Conservation (phyloP, 805 yeast genomes). For the Alloascoidea africana region DNA sequence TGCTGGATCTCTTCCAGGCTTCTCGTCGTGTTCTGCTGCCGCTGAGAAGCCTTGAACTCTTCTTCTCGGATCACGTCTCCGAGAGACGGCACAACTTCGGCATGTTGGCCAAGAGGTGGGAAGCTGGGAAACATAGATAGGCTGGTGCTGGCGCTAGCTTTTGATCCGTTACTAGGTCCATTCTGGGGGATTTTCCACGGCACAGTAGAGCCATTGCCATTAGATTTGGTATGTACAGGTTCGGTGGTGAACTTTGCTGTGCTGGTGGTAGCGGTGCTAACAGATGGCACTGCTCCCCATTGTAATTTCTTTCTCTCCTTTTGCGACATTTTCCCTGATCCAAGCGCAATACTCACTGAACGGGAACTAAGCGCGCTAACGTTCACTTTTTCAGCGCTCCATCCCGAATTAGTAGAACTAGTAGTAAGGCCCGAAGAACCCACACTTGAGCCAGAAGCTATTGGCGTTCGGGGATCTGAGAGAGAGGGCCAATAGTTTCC, state of each 20-base stretch:
- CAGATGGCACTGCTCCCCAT: constrained; percentile 8
- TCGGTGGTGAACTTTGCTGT: constrained; percentile 3
- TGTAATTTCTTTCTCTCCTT: constrained; percentile 37
- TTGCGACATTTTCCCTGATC: constrained; percentile 42
- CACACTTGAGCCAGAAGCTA: no score
- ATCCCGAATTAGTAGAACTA: no score
- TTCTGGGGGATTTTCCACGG: not conserved
- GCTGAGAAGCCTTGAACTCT: constrained; percentile 22
- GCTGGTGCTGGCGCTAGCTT: constrained; percentile 6
- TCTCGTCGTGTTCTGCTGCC: constrained; percentile 18
- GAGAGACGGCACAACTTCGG: constrained; percentile 16
- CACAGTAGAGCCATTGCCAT: no score
- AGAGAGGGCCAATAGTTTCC: no score
- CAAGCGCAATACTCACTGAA: no score
- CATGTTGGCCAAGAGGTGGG: not conserved
- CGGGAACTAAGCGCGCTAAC: no score
- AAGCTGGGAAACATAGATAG: no score
- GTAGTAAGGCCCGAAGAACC: no score
- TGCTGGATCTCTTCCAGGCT: constrained; percentile 58
- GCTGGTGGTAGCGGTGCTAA: constrained; percentile 2
- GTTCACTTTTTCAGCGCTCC: no score
- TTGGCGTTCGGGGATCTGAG: no score
- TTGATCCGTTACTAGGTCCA: constrained; percentile 10
- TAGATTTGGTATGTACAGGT: no score
- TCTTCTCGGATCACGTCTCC: constrained; percentile 33